These are phyloP conservation scores for Coniferiporia sulphurascens DNA, from an alignment of 1,284 basidiomycete genomes.

Conservation along the genomic window DNA sequence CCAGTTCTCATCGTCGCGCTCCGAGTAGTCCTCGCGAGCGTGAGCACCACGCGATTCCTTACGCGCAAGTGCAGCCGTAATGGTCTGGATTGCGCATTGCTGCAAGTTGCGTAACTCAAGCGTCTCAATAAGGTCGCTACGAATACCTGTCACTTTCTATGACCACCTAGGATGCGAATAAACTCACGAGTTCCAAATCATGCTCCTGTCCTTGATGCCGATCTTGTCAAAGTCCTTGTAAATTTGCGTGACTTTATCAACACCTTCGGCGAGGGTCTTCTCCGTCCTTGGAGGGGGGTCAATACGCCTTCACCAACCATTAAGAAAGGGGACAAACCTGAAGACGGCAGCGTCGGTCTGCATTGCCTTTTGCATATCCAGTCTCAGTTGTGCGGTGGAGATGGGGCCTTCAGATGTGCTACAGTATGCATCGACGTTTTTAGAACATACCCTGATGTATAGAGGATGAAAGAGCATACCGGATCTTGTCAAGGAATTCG, in stretches of 20 bases:
- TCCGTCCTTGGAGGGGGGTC: slow-evolving; percentile 53
- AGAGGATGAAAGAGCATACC: slow-evolving; percentile 31
- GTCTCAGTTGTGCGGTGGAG: slow-evolving; percentile 85
- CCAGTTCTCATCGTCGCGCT: slow-evolving; percentile 27
- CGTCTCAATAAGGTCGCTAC: slow-evolving; percentile 91
- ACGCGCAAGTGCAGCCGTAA: slow-evolving; percentile 90
- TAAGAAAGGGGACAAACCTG: slow-evolving; percentile 31
- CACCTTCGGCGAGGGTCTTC: slow-evolving; percentile 87
- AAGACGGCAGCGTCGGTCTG: slow-evolving; percentile 91
- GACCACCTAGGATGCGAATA: background rate
- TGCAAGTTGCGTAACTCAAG: slow-evolving; percentile 95
- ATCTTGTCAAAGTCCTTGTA: slow-evolving; percentile 88
- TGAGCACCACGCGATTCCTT: slow-evolving; percentile 98
- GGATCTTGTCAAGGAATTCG: slow-evolving; percentile 88
- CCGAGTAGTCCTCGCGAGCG: slow-evolving; percentile 93
- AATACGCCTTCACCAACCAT: background rate
- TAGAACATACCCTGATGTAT: background rate
- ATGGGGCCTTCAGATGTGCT: slow-evolving; percentile 79
- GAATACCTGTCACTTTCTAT: background rate
- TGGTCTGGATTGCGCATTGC: slow-evolving; percentile 94
- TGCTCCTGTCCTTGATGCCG: slow-evolving; percentile 94
- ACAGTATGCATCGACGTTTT: background rate
- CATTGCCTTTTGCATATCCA: slow-evolving; percentile 99
- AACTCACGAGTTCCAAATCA: slow-evolving; percentile 97
- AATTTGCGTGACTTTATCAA: slow-evolving; percentile 80